Conservation (phyloP, 495 filamentous ascomycete genomes). For the Extremus antarcticus region DNA sequence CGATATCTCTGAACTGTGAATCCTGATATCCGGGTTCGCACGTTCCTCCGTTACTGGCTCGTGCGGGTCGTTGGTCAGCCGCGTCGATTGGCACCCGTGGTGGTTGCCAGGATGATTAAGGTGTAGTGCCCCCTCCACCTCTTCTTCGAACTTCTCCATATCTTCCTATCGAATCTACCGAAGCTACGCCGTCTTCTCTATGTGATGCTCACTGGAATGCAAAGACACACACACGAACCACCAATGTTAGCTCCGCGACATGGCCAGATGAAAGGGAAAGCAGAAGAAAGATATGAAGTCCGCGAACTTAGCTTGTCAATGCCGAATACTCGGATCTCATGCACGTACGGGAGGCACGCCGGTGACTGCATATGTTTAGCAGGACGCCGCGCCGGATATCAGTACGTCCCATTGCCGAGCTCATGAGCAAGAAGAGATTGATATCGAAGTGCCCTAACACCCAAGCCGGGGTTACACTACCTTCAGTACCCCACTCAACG, state of each 20-base stretch:
- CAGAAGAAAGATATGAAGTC: no score
- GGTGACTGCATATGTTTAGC: not conserved
- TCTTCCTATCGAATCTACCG: not conserved
- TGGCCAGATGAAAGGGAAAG: not conserved
- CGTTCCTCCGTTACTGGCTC: not conserved
- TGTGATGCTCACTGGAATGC: not conserved
- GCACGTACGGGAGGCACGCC: no score
- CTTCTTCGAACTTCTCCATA: slow-evolving; percentile 11
- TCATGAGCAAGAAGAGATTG: not conserved
- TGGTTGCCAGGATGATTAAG: slow-evolving; percentile 14
- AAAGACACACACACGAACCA: not conserved
- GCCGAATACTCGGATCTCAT: not conserved
- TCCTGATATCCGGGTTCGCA: not conserved
- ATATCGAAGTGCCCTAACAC: not conserved
- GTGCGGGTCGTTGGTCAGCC: not conserved
- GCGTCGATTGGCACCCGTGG: slow-evolving; percentile 7
- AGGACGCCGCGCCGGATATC: not conserved
- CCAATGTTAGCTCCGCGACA: not conserved
- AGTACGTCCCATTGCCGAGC: not conserved
- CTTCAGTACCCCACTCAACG: not conserved
- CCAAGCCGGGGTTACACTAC: not conserved
- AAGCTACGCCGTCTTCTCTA: no score
- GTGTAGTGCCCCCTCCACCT: slow-evolving; percentile 11
- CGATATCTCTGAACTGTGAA: not conserved
- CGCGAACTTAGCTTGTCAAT: not conserved